A percentile compares a stretch with the other conserved stretches of the same genome.
phyloP scores from a whole-genome alignment of 2,329 filamentous ascomycete genomes.

The Colletotrichum shisoi region DNA sequence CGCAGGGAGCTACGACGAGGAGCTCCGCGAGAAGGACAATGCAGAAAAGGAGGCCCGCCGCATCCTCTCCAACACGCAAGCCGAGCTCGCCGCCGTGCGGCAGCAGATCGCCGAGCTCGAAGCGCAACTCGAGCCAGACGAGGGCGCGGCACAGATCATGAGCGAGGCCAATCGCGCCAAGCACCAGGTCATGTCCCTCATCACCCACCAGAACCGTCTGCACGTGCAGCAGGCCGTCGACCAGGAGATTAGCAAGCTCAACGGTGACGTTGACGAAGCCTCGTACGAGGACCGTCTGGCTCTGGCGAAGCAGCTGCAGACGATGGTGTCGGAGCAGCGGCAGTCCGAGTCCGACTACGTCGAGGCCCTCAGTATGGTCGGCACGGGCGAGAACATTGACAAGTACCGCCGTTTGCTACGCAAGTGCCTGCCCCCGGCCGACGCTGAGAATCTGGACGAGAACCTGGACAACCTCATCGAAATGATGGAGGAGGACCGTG shows the following conservation, averaged over 20 bases:
- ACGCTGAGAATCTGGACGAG: constrained; percentile 72
- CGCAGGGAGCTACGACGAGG: constrained; percentile 74
- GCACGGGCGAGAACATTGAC: constrained; percentile 75
- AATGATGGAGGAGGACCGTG: constrained; percentile 69
- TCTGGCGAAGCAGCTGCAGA: constrained; percentile 65
- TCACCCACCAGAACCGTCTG: constrained; percentile 62
- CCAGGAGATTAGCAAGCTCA: constrained; percentile 58
- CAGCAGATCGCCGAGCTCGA: constrained; percentile 68
- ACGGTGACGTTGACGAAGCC: constrained; percentile 56
- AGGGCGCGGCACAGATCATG: constrained; percentile 59
- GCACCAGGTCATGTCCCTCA: constrained; percentile 58
- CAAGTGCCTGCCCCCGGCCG: constrained; percentile 71
- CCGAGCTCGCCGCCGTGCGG: constrained; percentile 69
- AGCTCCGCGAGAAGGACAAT: constrained; percentile 76
- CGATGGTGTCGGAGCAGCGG: constrained; percentile 66
- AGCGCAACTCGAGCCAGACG: constrained; percentile 62
- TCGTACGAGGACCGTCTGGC: constrained; percentile 63
- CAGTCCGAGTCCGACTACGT: constrained; percentile 73
- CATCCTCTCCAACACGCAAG: constrained; percentile 71
- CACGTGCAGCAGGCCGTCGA: constrained; percentile 63
- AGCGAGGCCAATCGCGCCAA: constrained; percentile 61
- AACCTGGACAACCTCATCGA: constrained; percentile 68
- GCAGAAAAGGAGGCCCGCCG: constrained; percentile 73
- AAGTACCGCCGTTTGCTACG: constrained; percentile 75
- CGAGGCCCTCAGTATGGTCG: constrained; percentile 71